Percentiles rank a stretch among this genome's conserved stretches.
phyloP scores from a whole-genome alignment of 257 asterid genomes.

The Cinchona pubescens region DNA sequence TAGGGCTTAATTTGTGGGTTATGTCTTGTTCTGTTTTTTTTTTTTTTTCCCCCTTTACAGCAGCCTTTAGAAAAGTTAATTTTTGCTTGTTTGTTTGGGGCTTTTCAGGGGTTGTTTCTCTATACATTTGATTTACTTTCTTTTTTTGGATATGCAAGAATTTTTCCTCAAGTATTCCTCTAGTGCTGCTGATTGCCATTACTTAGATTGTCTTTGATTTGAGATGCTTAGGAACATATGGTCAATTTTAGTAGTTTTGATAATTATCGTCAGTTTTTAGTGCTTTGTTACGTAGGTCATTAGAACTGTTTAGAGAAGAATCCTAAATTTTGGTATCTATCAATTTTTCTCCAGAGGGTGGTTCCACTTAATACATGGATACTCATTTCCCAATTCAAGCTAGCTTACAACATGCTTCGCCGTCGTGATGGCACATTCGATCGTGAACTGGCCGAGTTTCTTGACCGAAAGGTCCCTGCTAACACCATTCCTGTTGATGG shows the following conservation, averaged over 20 bases:
- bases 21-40: not conserved
- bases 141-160: slow-evolving; percentile 6
- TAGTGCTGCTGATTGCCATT: slow-evolving; percentile 3
- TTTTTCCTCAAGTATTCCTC: slow-evolving; percentile 7
- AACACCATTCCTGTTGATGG: slow-evolving; percentile 42
- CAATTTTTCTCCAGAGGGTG: slow-evolving; percentile 29
- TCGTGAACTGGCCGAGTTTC: slow-evolving; percentile 45
- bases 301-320: not conserved
- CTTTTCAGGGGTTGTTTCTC: slow-evolving; percentile 2
- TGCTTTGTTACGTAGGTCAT: not conserved
- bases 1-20: slow-evolving; percentile 2
- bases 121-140: slow-evolving; percentile 10
- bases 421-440: slow-evolving; percentile 48
- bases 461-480: slow-evolving; percentile 39
- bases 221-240: not conserved
- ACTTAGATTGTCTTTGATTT: slow-evolving; percentile 5
- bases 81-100: slow-evolving; percentile 7
- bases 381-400: slow-evolving; percentile 47
- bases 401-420: slow-evolving; percentile 45
- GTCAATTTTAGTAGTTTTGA: not conserved
- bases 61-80: not conserved
- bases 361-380: slow-evolving; percentile 52
- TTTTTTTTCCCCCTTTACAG: not conserved
- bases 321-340: not conserved
- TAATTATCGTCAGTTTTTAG: not conserved